Percentiles rank a stretch among this genome's conserved stretches.
phyloP scores from a whole-genome alignment of 129 eudicot species.

The Mikania micrantha region DNA sequence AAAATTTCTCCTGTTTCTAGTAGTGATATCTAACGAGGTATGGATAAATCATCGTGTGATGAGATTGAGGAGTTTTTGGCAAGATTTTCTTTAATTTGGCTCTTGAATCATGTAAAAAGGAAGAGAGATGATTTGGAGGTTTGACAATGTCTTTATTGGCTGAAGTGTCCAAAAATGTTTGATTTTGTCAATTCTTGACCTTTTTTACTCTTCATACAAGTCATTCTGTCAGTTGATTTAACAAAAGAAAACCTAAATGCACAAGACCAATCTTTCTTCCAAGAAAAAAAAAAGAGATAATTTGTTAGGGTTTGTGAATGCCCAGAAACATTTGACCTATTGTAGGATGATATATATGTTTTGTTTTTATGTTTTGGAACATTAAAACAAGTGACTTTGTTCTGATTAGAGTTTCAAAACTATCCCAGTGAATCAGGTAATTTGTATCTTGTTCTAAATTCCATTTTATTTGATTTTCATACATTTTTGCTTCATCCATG shows the following conservation, averaged over 20 bases:
- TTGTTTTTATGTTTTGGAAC: constrained; percentile 3
- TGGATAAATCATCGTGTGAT: not conserved
- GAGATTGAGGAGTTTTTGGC: constrained; percentile 4
- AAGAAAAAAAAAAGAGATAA: constrained; percentile 22
- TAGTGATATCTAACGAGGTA: too few relatives aligned
- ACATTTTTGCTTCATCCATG: not conserved
- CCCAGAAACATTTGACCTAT: constrained; percentile 8
- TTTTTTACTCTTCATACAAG: constrained; percentile 23
- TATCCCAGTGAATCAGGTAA: not conserved
- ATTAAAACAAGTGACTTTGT: not conserved
- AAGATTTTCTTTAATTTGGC: constrained; percentile 6
- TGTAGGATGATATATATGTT: not conserved
- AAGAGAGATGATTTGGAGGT: constrained; percentile 14
- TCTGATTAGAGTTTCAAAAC: not conserved
- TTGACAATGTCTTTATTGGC: constrained; percentile 25
- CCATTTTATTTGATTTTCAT: not conserved
- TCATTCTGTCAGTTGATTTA: constrained; percentile 19
- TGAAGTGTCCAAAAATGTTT: constrained; percentile 16
- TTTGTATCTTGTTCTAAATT: not conserved
- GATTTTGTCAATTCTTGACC: constrained; percentile 23
- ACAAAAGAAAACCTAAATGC: not conserved
- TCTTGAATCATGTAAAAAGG: not conserved
- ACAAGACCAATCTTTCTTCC: constrained; percentile 8
- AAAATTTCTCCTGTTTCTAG: too few relatives aligned
- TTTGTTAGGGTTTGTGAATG: constrained; percentile 48